Conservation (phyloP, 176 grass and related monocot genomes). For the Panicum miliaceum region DNA sequence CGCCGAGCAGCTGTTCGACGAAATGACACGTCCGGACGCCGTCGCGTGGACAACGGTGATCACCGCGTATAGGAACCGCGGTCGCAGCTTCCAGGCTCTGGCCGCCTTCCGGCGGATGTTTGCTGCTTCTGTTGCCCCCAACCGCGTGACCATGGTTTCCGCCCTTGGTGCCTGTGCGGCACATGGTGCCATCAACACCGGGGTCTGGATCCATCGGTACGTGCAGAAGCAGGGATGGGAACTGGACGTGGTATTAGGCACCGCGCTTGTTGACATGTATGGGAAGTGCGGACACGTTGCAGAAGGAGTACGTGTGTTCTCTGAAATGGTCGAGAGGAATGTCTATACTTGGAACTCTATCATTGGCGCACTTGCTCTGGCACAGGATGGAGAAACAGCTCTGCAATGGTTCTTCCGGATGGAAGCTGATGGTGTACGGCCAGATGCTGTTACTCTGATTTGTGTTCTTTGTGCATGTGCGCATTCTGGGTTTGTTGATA, state of each 20-base stretch:
- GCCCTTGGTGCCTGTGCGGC: constrained; percentile 46
- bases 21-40: constrained; percentile 55
- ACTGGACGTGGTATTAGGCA: constrained; percentile 66
- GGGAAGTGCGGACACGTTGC: constrained; percentile 60
- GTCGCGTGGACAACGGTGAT: constrained; percentile 58
- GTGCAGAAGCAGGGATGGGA: constrained; percentile 54
- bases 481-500: constrained; percentile 65
- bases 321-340: constrained; percentile 59
- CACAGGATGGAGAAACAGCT: constrained; percentile 53
- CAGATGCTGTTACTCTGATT: constrained; percentile 64
- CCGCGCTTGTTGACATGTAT: constrained; percentile 70
- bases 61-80: constrained; percentile 45
- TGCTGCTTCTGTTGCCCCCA: constrained; percentile 51
- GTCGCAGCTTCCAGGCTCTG: constrained; percentile 46
- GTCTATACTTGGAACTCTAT: constrained; percentile 74
- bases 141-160: constrained; percentile 74
- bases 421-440: constrained; percentile 53
- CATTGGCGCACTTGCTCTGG: constrained; percentile 56
- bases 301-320: constrained; percentile 48
- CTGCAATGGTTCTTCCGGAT: constrained; percentile 64
- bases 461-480: constrained; percentile 63
- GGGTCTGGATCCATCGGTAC: constrained; percentile 70
- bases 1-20: constrained; percentile 61
- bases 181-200: constrained; percentile 46
- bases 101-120: constrained; percentile 50